phyloP scores from a whole-genome alignment of 179 eudicot species.

The Dionaea muscipula region DNA sequence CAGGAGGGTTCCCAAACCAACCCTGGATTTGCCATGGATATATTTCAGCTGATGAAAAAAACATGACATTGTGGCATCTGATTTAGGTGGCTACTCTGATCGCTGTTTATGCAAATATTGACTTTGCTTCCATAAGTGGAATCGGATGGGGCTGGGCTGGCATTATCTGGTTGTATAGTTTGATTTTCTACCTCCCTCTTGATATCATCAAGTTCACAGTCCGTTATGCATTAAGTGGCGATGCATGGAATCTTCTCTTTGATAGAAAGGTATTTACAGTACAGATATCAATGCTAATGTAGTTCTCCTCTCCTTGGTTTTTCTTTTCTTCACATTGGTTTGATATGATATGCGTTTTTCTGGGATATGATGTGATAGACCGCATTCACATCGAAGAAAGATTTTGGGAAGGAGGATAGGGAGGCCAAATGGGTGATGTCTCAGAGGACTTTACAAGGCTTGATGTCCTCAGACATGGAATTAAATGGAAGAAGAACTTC shows the following conservation, averaged over 20 bases:
- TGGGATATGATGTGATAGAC: constrained; percentile 25
- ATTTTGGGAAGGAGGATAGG: constrained; percentile 50
- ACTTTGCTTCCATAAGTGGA: constrained; percentile 58
- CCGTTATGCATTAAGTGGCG: constrained; percentile 52
- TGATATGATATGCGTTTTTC: constrained; percentile 1
- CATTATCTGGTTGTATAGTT: constrained; percentile 63
- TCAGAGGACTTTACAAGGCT: constrained; percentile 37
- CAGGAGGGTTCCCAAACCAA: too few species aligned
- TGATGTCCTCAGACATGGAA: constrained; percentile 25
- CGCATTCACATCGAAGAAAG: constrained; percentile 48
- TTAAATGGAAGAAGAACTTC: constrained; percentile 20
- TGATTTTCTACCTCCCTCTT: constrained; percentile 54
- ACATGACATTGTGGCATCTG: not conserved
- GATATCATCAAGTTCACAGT: constrained; percentile 55
- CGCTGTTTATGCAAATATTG: constrained; percentile 53
- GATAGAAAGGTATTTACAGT: constrained; percentile 71
- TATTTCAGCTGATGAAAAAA: not conserved
- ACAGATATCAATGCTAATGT: too few species aligned
- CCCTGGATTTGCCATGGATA: too few species aligned
- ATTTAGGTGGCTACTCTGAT: constrained; percentile 64
- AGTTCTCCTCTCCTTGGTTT: too few species aligned
- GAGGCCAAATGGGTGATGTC: constrained; percentile 46
- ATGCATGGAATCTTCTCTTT: constrained; percentile 50
- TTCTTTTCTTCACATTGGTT: not conserved
- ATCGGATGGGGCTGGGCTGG: constrained; percentile 92